Evolutionary conservation across 2,329 filamentous ascomycete species (phyloP).

Genomic region (Phoma sp.): DNA sequence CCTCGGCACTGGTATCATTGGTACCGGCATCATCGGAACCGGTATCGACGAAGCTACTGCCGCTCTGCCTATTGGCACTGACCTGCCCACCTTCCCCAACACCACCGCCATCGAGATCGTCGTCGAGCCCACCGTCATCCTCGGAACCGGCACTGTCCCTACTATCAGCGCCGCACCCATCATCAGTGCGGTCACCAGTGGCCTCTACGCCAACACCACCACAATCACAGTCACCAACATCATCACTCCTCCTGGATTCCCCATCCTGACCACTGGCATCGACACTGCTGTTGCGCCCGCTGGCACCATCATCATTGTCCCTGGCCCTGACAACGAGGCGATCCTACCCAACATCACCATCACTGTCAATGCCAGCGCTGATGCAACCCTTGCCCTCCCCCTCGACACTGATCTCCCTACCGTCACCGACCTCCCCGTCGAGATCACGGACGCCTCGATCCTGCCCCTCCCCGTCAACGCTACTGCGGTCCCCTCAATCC

Average conservation of each 20-base stretch:
- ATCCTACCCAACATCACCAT: slow-evolving; percentile 12
- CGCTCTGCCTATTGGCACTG: neutral
- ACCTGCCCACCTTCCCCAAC: slow-evolving; percentile 17
- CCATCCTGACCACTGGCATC: slow-evolving; percentile 1
- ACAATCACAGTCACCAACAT: slow-evolving; percentile 6
- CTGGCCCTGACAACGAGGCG: slow-evolving; percentile 2
- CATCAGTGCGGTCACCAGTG: neutral
- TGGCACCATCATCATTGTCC: slow-evolving; percentile 9
- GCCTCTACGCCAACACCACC: slow-evolving; percentile 7
- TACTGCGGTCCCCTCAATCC: neutral
- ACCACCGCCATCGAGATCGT: slow-evolving; percentile 10
- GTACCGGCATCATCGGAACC: neutral
- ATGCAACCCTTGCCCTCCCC: slow-evolving; percentile 3
- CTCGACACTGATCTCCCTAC: neutral
- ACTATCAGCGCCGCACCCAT: slow-evolving; percentile 6
- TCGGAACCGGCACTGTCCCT: slow-evolving; percentile 4
- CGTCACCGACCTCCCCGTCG: neutral
- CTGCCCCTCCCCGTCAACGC: neutral
- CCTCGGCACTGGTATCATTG: slow-evolving; percentile 2
- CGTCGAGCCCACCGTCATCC: slow-evolving; percentile 7
- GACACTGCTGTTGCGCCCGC: neutral
- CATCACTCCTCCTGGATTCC: neutral
- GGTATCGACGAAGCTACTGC: slow-evolving; percentile 4
- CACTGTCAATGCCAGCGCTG: slow-evolving; percentile 8
- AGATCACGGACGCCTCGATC: neutral